phyloP scores from a whole-genome alignment of 768 basidiomycete genomes.

The Coprinellus micaceus region DNA sequence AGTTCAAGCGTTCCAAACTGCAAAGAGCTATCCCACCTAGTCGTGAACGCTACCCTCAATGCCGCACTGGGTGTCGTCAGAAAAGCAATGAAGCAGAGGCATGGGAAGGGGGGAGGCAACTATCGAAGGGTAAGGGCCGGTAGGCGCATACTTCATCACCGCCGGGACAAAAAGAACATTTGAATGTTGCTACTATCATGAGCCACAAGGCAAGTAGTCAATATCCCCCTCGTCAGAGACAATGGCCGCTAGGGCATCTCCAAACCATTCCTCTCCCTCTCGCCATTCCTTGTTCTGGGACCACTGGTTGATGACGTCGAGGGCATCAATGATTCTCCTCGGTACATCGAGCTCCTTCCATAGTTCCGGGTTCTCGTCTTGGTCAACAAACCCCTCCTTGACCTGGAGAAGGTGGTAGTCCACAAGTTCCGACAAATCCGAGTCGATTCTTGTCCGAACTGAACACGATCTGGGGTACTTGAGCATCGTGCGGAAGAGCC shows the following conservation, averaged over 20 bases:
- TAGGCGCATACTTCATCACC: too few species aligned
- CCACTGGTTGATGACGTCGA: conserved; percentile 12
- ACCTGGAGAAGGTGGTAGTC: conserved; percentile 29
- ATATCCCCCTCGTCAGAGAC: conserved; percentile 16
- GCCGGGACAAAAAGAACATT: too few species aligned
- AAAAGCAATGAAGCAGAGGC: too few species aligned
- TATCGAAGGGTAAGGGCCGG: too few species aligned
- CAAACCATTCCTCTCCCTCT: conserved; percentile 31
- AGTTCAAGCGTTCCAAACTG: too few species aligned
- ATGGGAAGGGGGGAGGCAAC: too few species aligned
- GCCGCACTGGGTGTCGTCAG: too few species aligned
- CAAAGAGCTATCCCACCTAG: too few species aligned
- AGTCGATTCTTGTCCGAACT: conserved; percentile 20
- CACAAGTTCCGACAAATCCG: conserved; percentile 32
- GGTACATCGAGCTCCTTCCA: conserved; percentile 21
- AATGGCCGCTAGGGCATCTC: conserved; percentile 26
- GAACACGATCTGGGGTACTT: conserved; percentile 19
- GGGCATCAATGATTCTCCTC: conserved; percentile 18
- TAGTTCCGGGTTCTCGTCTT: conserved; percentile 22
- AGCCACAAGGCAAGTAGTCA: conserved; percentile 10
- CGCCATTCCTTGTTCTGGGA: conserved; percentile 18
- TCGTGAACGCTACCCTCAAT: too few species aligned
- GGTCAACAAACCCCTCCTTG: conserved; percentile 25
- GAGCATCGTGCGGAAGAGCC: conserved; percentile 29
- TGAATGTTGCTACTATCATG: too few species aligned